Base-by-base conservation (phyloP, 768 basidiomycete species). In the Leccinum imitatum region DNA sequence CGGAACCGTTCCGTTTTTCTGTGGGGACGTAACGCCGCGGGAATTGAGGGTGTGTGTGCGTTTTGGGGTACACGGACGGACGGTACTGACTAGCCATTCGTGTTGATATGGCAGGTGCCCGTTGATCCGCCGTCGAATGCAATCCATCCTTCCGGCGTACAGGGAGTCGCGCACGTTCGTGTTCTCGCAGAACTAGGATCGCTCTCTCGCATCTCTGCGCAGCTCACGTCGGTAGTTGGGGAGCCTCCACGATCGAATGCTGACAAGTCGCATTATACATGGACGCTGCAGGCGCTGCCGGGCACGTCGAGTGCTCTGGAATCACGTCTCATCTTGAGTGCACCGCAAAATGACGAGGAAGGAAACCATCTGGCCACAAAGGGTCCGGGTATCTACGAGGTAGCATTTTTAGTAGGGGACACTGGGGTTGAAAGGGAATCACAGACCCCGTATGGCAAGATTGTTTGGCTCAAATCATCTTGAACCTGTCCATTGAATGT, bases 1-100 rank as follows among this genome's bases (percentile, higher is more conserved):
- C 11, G 80, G 80, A 2, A 64, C 66, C 1, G 69, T 85, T 17
- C 89, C 89, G 7, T 91, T 91, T 67, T 91, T 87, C 71, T 91
- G 90, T 65, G 87, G 87, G 13, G 89, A 91, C 66, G 73, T 89
- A 3, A 89, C 87, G 3, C 82, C 86, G 3, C 75, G 89, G 53
- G 63, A 71, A 3, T 78, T 79, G 71, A 77, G 89, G 71, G 90
- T 87, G 30, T n/a, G 82, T 33, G 33, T 50, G 15, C 44, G 19
- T 46, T 46, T n/a, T 41, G n/a, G 41, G 10, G n/a, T 44, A 11
- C n/a, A 39, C 39, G 39, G 41, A n/a, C 4, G 17, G 41, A 0
- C n/a, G 41, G n/a, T 46, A 19, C 44, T 46, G 44, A 46, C 44
- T 46, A 10, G n/a, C 41, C 17, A 19, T 44, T 44, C 10, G 41